phyloP scores from a whole-genome alignment of 2,329 filamentous ascomycete species.

The Neonectria magnoliae region DNA sequence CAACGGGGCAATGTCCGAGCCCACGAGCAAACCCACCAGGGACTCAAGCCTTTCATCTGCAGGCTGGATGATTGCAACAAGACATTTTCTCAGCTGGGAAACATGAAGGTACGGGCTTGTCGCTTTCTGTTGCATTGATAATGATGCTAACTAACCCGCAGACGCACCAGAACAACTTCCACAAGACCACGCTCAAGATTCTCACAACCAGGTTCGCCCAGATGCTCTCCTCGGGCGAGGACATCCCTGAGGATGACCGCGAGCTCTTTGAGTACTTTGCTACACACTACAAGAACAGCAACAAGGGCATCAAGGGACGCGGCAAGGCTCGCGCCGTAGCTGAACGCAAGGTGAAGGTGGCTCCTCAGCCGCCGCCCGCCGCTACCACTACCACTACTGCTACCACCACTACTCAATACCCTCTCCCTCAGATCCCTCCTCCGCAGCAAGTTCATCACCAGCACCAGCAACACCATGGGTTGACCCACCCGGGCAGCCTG shows the following conservation, averaged over 20 bases:
- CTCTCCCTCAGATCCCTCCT: slow-evolving; percentile 42
- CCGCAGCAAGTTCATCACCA: slow-evolving; percentile 31
- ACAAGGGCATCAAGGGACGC: slow-evolving; percentile 97
- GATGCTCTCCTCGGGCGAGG: slow-evolving; percentile 63
- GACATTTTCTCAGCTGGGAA: slow-evolving; percentile 88
- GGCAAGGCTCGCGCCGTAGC: slow-evolving; percentile 82
- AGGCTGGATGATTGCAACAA: slow-evolving; percentile 86
- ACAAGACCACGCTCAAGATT: slow-evolving; percentile 75
- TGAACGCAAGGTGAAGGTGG: slow-evolving; percentile 44
- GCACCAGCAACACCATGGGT: slow-evolving; percentile 40
- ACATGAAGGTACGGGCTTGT: slow-evolving; percentile 76
- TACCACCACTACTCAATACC: slow-evolving; percentile 31
- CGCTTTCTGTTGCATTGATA: neutral
- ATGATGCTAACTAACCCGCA: slow-evolving; percentile 46
- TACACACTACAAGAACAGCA: slow-evolving; percentile 93
- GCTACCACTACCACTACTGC: slow-evolving; percentile 5
- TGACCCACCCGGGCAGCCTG: slow-evolving; percentile 43
- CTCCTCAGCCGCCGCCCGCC: slow-evolving; percentile 37
- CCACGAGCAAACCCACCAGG: slow-evolving; percentile 83
- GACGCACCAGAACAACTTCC: slow-evolving; percentile 96
- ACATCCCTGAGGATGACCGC: slow-evolving; percentile 72
- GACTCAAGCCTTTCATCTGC: slow-evolving; percentile 82
- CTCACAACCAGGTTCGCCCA: slow-evolving; percentile 77
- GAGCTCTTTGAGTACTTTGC: slow-evolving; percentile 88
- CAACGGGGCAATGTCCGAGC: slow-evolving; percentile 87